A percentile compares a stretch with the other conserved stretches of the same genome.
These are phyloP conservation scores for Rhodomyrtus tomentosa DNA, from an alignment of 345 rosid species.

Conservation along the genomic window DNA sequence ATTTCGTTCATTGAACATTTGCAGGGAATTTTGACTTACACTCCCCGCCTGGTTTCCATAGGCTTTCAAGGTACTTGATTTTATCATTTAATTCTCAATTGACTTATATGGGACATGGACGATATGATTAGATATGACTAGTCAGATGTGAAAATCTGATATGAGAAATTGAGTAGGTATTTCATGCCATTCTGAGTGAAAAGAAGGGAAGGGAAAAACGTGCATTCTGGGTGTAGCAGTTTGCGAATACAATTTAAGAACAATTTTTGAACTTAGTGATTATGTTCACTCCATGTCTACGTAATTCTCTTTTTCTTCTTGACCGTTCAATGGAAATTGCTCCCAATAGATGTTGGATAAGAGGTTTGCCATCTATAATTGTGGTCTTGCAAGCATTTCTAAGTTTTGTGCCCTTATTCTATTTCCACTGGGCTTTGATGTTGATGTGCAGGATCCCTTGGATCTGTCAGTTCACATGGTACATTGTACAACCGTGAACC, in stretches of 20 bases:
- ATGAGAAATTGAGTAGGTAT: not conserved
- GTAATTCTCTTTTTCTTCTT: not conserved
- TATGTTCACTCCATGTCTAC: not conserved
- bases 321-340: not conserved
- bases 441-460: slow-evolving; percentile 57
- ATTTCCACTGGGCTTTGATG: not conserved
- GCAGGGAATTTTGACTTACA: slow-evolving; percentile 67
- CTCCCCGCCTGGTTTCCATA: slow-evolving; percentile 77
- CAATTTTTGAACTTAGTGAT: not conserved
- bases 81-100: not conserved
- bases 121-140: not conserved
- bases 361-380: not conserved
- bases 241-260: not conserved
- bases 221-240: not conserved
- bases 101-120: not conserved
- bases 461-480: slow-evolving; percentile 67
- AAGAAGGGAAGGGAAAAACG: not conserved
- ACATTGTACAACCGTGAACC: slow-evolving; percentile 39
- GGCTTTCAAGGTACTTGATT: slow-evolving; percentile 57
- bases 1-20: not conserved
- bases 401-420: not conserved
- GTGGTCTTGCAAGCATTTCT: not conserved
- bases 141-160: not conserved
- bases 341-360: not conserved
- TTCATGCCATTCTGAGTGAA: not conserved